phyloP scores from a whole-genome alignment of 139 green algal genomes.

The Gonium pectorale region DNA sequence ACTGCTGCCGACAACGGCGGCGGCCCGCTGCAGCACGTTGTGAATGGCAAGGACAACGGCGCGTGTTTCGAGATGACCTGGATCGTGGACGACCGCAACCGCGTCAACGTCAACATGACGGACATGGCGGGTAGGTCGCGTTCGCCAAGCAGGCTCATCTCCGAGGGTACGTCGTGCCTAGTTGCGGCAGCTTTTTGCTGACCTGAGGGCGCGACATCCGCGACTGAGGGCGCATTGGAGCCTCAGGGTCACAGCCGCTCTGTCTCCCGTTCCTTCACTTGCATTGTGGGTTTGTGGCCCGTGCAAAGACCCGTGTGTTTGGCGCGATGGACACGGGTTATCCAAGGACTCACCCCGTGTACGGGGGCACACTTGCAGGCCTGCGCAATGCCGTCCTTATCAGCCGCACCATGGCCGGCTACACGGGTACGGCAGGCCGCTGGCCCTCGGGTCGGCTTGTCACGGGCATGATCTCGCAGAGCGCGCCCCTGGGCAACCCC shows the following conservation, averaged over 20 bases:
- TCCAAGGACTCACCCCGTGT: too few species aligned
- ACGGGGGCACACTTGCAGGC: too few species aligned
- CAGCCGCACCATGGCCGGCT: constrained; percentile 46
- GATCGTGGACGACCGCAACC: constrained; percentile 58
- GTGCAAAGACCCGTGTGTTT: too few species aligned
- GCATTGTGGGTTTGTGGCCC: too few species aligned
- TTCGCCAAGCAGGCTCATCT: too few species aligned
- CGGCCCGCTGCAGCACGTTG: constrained; percentile 54
- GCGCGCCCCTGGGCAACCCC: constrained; percentile 5
- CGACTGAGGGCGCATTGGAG: too few species aligned
- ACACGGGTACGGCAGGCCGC: constrained; percentile 36
- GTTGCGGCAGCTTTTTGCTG: too few species aligned
- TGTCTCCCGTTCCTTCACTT: too few species aligned
- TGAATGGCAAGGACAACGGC: constrained; percentile 74
- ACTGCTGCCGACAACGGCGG: constrained; percentile 67
- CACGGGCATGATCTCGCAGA: constrained; percentile 61
- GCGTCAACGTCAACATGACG: constrained; percentile 9
- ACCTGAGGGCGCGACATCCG: too few species aligned
- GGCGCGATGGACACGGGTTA: too few species aligned
- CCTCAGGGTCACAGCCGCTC: too few species aligned
- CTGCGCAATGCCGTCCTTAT: constrained; percentile 56
- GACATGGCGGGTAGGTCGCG: constrained; percentile 59
- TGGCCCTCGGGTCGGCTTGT: constrained; percentile 52
- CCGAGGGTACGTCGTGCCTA: too few species aligned
- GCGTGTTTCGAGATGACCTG: constrained; percentile 63